Conservation (phyloP, 2,329 filamentous ascomycete species). For the Graphium sp. region DNA sequence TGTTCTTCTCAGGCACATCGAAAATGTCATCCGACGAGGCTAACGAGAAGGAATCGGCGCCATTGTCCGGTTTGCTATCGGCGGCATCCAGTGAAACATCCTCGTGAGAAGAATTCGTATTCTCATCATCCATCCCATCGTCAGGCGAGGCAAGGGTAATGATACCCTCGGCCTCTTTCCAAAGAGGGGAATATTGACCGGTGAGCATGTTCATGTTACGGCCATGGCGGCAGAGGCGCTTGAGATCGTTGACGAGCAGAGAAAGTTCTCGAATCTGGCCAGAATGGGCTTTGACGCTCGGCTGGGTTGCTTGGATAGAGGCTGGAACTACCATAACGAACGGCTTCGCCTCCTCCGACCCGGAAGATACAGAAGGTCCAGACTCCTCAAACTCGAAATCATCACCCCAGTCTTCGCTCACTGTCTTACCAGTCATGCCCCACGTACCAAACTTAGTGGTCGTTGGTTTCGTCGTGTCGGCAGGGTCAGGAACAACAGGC, state of each 20-base stretch:
- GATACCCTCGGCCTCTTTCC: constrained; percentile 74
- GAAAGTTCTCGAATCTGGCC: constrained; percentile 72
- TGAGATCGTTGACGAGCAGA: constrained; percentile 66
- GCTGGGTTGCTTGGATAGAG: constrained; percentile 66
- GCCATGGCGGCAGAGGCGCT: constrained; percentile 56
- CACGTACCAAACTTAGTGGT: constrained; percentile 64
- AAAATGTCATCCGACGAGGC: constrained; percentile 25
- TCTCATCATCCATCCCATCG: constrained; percentile 17
- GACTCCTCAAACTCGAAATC: constrained; percentile 58
- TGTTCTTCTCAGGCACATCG: constrained; percentile 21
- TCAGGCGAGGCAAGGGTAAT: constrained; percentile 67
- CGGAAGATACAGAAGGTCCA: constrained; percentile 14
- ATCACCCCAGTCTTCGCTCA: constrained; percentile 79
- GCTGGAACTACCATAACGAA: constrained; percentile 56
- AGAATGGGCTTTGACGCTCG: constrained; percentile 67
- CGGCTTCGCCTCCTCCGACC: constrained; percentile 17
- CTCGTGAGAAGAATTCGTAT: constrained; percentile 2
- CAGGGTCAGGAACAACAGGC: constrained; percentile 49
- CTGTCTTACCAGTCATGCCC: constrained; percentile 63
- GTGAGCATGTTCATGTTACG: constrained; percentile 47
- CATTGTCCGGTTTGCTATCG: constrained; percentile 16
- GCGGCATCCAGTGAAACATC: not conserved
- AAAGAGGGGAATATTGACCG: constrained; percentile 43
- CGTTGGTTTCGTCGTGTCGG: constrained; percentile 34
- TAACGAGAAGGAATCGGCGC: constrained; percentile 26